Conservation (phyloP, 352 stramenopile species). For the Globisporangium cystogenes region DNA sequence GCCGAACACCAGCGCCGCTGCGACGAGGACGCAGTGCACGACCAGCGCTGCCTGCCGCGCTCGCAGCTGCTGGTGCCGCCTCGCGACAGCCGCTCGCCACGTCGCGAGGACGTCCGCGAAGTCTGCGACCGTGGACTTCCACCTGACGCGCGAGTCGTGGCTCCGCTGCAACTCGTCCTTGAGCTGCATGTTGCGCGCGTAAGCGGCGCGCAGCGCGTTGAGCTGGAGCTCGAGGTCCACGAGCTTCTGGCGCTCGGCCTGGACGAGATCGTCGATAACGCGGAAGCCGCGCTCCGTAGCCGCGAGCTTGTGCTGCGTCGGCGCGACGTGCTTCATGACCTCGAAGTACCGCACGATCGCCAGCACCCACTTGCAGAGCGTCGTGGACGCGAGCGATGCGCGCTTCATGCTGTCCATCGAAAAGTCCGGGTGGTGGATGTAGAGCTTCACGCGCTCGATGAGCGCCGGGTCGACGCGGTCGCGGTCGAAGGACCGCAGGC, state of each 20-base stretch:
- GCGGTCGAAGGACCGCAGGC: conserved; percentile 52
- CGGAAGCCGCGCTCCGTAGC: conserved; percentile 33
- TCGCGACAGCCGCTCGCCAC: conserved; percentile 25
- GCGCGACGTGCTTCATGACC: conserved; percentile 52
- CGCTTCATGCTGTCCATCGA: conserved; percentile 76
- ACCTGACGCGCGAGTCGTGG: conserved; percentile 37
- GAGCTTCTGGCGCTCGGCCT: conserved; percentile 41
- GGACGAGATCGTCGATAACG: conserved; percentile 33
- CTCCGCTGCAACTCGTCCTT: conserved; percentile 47
- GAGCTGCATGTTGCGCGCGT: conserved; percentile 25
- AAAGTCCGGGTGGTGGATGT: conserved; percentile 67
- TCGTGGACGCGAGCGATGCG: conserved; percentile 61
- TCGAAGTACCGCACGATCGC: conserved; percentile 64
- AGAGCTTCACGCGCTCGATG: conserved; percentile 50
- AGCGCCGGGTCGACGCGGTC: conserved; percentile 35
- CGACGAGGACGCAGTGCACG: conserved; percentile 27
- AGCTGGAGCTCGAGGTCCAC: conserved; percentile 41
- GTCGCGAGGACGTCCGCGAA: conserved; percentile 35
- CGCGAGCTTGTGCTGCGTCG: conserved; percentile 41
- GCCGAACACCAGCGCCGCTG: conserved; percentile 26
- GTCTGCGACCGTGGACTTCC: conserved; percentile 29
- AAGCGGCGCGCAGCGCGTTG: conserved; percentile 31
- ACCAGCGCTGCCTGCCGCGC: conserved; percentile 23
- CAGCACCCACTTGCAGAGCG: conserved; percentile 68
- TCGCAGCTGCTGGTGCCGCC: conserved; percentile 16